Evolutionary conservation across 2,329 filamentous ascomycete species (phyloP), one percentile per base, ranked within the genome.

Genomic region (Talaromyces sp.): DNA sequence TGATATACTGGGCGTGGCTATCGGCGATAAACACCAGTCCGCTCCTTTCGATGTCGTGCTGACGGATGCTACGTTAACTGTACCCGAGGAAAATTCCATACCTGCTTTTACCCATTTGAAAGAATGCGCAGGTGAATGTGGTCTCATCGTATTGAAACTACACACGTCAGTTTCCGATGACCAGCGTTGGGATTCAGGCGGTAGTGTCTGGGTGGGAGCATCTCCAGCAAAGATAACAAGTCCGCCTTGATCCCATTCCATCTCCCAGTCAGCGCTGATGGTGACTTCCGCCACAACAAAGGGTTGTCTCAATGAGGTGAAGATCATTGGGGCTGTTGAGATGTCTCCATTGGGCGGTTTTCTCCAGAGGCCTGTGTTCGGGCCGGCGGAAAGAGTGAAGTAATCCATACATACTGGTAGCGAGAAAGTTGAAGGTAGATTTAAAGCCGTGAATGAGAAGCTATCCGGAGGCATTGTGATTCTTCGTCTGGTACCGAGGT

Each of bases 61-160:
- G 19, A 86, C 84, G 0, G 84, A 85, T 1, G 83, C 83, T 6
- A 84, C 83, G 67, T 85, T 82, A 66, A 82, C 81, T 9, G 81
- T 79, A 50, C 82, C 83, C 52, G 82, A 83, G 64, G 79, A 82
- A 72, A 85, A 85, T 68, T 87, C 84, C 67, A 87, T 83, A 41
- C 84, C 84, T 47, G 85, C 84, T 72, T 87, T 86, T 68, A 85
- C 84, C 85, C 85, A 87, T 78, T 85, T 86, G 62, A 82, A 81
- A 10, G 80, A 78, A 14, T 67, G 52, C 27, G 52, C 41, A 13
- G 22, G 60, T 27, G 59, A 52, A n/a, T 45, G 45, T 16, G 60
- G 14, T 19, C 45, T 27, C 11, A 35, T 64, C 10, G 54, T 50
- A 35, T 45, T 64, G 37, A 41, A 52, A 31, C 31, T 54, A 33